These are phyloP conservation scores for Dipteronia dyeriana DNA, from an alignment of 345 rosid species.

Conservation along the genomic window DNA sequence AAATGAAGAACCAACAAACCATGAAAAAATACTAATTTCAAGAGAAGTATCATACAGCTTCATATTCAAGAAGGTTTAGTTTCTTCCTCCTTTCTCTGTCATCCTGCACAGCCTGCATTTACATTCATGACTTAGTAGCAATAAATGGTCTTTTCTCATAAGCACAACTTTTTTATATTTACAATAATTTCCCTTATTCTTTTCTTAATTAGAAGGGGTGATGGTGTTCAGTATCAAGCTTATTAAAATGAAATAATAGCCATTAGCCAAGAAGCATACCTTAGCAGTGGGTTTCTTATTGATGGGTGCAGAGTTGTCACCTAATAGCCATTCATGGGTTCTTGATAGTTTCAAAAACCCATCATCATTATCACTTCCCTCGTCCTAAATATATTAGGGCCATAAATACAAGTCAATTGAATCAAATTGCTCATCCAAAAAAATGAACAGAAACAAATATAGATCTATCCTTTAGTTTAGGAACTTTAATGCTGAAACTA, in stretches of 20 bases:
- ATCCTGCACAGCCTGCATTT: slow-evolving; percentile 61
- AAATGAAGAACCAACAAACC: slow-evolving; percentile 21
- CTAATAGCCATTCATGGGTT: slow-evolving; percentile 72
- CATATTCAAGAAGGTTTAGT: slow-evolving; percentile 82
- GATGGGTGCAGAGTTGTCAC: slow-evolving; percentile 68
- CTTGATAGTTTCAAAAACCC: slow-evolving; percentile 78
- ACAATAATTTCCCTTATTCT: not conserved
- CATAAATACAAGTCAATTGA: not conserved
- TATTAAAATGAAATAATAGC: not conserved
- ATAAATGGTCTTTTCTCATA: not conserved
- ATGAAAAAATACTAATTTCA: slow-evolving; percentile 34
- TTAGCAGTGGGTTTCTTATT: slow-evolving; percentile 69
- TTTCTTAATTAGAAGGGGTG: not conserved
- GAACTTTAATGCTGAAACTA: not conserved
- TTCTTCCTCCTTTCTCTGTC: slow-evolving; percentile 84
- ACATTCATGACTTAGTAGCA: slow-evolving; percentile 24
- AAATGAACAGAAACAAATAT: not conserved
- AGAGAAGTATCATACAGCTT: slow-evolving; percentile 73
- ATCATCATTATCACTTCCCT: slow-evolving; percentile 34
- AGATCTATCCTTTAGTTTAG: not conserved
- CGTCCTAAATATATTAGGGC: slow-evolving; percentile 38
- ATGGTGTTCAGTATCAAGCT: not conserved
- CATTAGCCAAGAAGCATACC: slow-evolving; percentile 42
- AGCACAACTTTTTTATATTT: not conserved
- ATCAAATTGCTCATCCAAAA: not conserved